Evolutionary conservation across 2,329 filamentous ascomycete genomes (phyloP).

Genomic region (Sphaceloma murrayae): DNA sequence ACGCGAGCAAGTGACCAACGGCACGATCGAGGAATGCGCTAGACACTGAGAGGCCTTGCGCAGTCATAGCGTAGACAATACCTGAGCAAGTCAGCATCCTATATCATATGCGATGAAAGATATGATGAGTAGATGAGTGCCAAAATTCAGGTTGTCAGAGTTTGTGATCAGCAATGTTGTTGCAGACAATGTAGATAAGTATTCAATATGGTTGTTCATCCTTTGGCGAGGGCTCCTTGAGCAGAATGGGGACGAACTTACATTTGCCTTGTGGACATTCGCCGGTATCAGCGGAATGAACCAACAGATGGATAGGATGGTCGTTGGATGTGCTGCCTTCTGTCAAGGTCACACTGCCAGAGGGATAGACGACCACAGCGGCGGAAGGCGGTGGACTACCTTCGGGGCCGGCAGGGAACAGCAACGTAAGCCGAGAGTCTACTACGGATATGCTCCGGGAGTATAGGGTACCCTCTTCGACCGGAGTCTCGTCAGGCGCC

Average conservation of each 20-base stretch:
- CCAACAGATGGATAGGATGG: slow-evolving; percentile 53
- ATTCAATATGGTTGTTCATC: slow-evolving; percentile 76
- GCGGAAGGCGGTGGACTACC: slow-evolving; percentile 67
- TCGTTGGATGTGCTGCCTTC: slow-evolving; percentile 22
- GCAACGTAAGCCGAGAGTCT: slow-evolving; percentile 50
- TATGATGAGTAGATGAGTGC: slow-evolving; percentile 19
- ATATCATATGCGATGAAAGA: slow-evolving; percentile 19
- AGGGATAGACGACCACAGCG: slow-evolving; percentile 58
- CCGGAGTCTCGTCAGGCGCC: not conserved
- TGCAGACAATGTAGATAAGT: slow-evolving; percentile 99
- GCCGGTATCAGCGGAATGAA: slow-evolving; percentile 82
- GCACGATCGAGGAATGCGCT: slow-evolving; percentile 33
- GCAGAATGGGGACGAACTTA: slow-evolving; percentile 62
- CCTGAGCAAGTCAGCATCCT: slow-evolving; percentile 39
- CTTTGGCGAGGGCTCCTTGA: too few species aligned
- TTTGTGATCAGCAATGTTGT: slow-evolving; percentile 72
- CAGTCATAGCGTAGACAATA: slow-evolving; percentile 48
- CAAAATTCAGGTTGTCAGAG: slow-evolving; percentile 77
- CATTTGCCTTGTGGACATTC: slow-evolving; percentile 84
- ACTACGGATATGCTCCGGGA: slow-evolving; percentile 51
- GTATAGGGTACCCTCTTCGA: not conserved
- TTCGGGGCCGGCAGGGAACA: slow-evolving; percentile 66
- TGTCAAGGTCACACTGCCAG: slow-evolving; percentile 35
- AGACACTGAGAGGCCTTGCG: slow-evolving; percentile 30
- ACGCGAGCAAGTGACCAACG: slow-evolving; percentile 35